phyloP scores from a whole-genome alignment of 2,329 filamentous ascomycete genomes.

The Aureobasidium sp. region DNA sequence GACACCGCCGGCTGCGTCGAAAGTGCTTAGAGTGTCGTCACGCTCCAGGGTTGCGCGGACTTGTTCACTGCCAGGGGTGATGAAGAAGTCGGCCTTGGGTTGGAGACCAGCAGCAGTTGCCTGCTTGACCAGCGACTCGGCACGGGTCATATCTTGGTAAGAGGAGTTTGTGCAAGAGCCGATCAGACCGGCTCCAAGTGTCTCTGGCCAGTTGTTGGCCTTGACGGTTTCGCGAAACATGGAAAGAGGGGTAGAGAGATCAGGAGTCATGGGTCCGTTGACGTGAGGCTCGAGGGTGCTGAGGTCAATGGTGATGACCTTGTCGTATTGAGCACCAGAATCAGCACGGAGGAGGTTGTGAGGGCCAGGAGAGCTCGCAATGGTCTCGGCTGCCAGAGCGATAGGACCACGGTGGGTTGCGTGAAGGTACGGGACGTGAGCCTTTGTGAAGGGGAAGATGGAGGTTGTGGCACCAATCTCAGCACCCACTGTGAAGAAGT shows the following conservation, averaged over 20 bases:
- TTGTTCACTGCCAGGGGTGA: conserved; percentile 94
- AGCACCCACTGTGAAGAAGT: conserved; percentile 59
- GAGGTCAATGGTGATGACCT: conserved; percentile 84
- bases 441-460: conserved; percentile 83
- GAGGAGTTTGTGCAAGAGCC: conserved; percentile 98
- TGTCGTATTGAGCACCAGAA: conserved; percentile 75
- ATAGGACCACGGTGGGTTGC: conserved; percentile 73
- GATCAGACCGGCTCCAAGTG: conserved; percentile 86
- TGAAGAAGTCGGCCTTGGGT: conserved; percentile 86
- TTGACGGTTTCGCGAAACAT: conserved; percentile 79
- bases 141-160: conserved; percentile 96
- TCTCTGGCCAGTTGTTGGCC: conserved; percentile 82
- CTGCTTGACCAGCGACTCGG: conserved; percentile 87
- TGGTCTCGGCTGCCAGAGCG: conserved; percentile 57
- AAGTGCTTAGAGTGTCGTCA: conserved; percentile 78
- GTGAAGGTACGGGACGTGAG: conserved; percentile 76
- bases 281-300: conserved; percentile 88
- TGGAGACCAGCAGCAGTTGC: conserved; percentile 82
- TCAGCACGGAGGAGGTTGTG: conserved; percentile 69
- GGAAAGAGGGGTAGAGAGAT: conserved; percentile 86
- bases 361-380: conserved; percentile 52
- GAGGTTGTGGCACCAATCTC: conserved; percentile 95
- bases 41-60: conserved; percentile 90
- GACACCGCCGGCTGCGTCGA: conserved; percentile 77
- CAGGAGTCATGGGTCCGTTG: conserved; percentile 94